Evolutionary conservation across 2,329 filamentous ascomycete species (phyloP).

Genomic region (Pseudogymnoascus sp.): DNA sequence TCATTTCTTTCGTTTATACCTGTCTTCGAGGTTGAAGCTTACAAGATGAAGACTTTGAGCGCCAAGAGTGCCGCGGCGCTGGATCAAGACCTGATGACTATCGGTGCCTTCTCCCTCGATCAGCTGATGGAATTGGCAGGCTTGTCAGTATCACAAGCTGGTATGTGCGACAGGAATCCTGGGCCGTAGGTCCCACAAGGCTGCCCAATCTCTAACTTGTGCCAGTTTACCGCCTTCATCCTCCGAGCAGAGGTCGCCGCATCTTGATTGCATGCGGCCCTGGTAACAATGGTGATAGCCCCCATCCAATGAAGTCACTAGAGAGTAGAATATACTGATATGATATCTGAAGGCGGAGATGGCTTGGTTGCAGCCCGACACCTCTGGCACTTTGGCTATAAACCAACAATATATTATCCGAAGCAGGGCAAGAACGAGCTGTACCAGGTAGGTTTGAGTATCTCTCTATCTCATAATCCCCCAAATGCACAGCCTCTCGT

Average conservation of each 20-base stretch:
- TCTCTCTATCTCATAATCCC: not conserved
- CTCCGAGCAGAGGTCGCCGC: slow-evolving; percentile 58
- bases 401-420: slow-evolving; percentile 82
- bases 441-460: slow-evolving; percentile 54
- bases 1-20: not conserved
- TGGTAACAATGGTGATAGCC: slow-evolving; percentile 52
- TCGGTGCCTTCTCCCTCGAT: slow-evolving; percentile 81
- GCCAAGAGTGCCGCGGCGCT: slow-evolving; percentile 82
- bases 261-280: slow-evolving; percentile 89
- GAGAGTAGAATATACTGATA: not conserved
- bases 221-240: slow-evolving; percentile 78
- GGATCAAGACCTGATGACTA: slow-evolving; percentile 89
- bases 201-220: not conserved
- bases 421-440: slow-evolving; percentile 86
- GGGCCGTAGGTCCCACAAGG: not conserved
- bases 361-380: slow-evolving; percentile 91
- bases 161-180: slow-evolving; percentile 37
- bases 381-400: slow-evolving; percentile 84
- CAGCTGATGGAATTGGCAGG: slow-evolving; percentile 97
- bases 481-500: not conserved
- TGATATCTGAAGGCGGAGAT: slow-evolving; percentile 60
- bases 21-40: not conserved
- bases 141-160: slow-evolving; percentile 82
- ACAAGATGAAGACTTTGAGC: slow-evolving; percentile 60
- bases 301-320: not conserved